Evolutionary conservation across 2,329 filamentous ascomycete genomes (phyloP).

Genomic region (Juglanconis sp.): DNA sequence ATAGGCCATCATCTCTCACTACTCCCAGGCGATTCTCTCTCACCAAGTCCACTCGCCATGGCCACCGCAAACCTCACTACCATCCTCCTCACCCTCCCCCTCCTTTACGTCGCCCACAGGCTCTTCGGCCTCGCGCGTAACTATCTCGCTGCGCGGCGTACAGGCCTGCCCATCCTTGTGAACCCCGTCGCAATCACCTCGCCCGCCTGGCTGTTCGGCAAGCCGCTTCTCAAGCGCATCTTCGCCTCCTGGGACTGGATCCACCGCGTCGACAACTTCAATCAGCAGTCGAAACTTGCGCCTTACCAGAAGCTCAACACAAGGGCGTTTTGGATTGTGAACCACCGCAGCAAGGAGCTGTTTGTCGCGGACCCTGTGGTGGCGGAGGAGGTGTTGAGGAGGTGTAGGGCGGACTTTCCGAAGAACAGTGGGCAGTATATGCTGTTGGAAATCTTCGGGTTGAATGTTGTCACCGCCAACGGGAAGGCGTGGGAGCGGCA

Average conservation of each 20-base stretch:
- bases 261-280: conserved; percentile 1
- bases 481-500: conserved; percentile 1
- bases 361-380: not conserved
- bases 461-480: conserved; percentile 5
- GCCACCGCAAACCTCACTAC: not conserved
- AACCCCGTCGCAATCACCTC: conserved; percentile 25
- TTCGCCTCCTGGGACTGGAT: conserved; percentile 1
- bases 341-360: not conserved
- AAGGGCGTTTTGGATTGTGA: conserved; percentile 4
- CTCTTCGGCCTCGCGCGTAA: conserved; percentile 3
- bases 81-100: not conserved
- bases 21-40: too few species aligned
- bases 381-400: not conserved
- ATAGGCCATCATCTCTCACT: too few species aligned
- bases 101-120: not conserved
- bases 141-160: conserved; percentile 24
- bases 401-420: not conserved
- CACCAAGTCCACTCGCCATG: not conserved
- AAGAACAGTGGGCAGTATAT: not conserved
- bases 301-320: not conserved
- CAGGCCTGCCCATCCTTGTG: conserved; percentile 30
- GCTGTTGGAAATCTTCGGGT: conserved; percentile 1
- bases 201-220: not conserved
- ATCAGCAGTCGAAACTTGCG: not conserved
- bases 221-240: not conserved